Base-by-base conservation (phyloP, 306 rosid species). In the Fragaria vesca region DNA sequence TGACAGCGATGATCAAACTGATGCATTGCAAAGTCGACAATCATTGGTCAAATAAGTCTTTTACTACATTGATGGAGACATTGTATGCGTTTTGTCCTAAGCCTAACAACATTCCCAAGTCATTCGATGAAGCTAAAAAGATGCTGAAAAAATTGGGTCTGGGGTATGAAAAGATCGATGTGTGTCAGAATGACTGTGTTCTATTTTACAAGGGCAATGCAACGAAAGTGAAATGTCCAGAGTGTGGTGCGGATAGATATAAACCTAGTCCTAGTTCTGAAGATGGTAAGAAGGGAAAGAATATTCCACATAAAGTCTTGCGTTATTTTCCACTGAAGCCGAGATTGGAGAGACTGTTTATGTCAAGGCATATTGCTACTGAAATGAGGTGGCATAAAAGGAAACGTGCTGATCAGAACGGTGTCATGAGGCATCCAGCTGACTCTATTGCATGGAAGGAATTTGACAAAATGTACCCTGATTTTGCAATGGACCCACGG, bases 121-220 rank as follows among this genome's bases (percentile, higher is more conserved):
- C 51, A 1, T 73, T 32, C 4, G 2, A n/a, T 38, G 76, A 54
- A 16, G 66, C 76, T 0, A 54, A 55, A 17, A 34, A 73, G 66
- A 13, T 54, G 66, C 0, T 73, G 30, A 42, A 36, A 34, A 58
- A 38, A 2, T 36, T 73, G 18, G 76, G 76, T 24, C n/a, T 54
- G 10, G 66, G 76, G 11, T 73, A 73, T 32, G 34, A 73, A 24
- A 32, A 34, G 20, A 72, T 73, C 2, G 34, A 73, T 7, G 51
- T 58, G 76, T 8, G 76, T 8, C 54, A 55, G 65, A 8, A 73
- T 38, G 76, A 73, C 6, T 73, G 50, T 52, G 28, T 7, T 15
- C 4, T 73, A 4, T 54, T 73, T 34, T 73, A 58, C 50, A 73
- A 73, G 26, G 67, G 21, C 6, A 24, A 52, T 54, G 34, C 24